Conservation (phyloP, 75 land plant species). For the Sequoia sempervirens region DNA sequence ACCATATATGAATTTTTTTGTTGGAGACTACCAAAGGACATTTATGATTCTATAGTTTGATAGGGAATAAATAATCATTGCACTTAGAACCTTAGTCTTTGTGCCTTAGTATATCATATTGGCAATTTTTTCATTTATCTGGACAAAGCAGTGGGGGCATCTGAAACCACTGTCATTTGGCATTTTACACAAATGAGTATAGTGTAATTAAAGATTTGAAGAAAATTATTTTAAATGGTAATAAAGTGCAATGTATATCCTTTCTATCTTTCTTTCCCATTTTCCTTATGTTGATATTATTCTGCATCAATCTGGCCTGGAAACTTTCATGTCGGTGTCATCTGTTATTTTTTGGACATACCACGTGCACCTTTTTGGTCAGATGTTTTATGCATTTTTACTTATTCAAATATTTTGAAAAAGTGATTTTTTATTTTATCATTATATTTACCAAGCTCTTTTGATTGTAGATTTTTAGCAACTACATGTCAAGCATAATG, state of each 20-base stretch:
- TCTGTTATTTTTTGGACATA: background rate
- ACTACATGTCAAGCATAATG: slow-evolving; percentile 91
- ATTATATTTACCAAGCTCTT: background rate
- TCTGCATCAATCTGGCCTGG: background rate
- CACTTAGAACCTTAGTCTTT: too few species aligned
- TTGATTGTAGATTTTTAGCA: slow-evolving; percentile 81
- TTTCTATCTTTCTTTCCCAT: background rate
- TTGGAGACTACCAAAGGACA: background rate
- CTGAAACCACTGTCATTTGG: background rate
- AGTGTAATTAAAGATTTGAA: background rate
- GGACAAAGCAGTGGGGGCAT: background rate
- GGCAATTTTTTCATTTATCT: too few species aligned
- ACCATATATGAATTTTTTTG: background rate
- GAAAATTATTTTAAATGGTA: background rate
- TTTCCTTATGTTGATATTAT: background rate
- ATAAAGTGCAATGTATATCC: background rate
- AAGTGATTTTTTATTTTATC: background rate
- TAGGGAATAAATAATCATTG: background rate
- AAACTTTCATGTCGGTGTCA: background rate
- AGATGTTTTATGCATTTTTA: background rate
- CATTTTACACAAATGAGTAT: background rate
- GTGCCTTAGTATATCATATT: too few species aligned
- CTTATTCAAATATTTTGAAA: background rate
- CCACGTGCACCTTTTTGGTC: background rate
- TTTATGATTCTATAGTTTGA: background rate